Evolutionary conservation across 371 early-diverging fungal genomes (phyloP).

Genomic region (Mucor saturninus): DNA sequence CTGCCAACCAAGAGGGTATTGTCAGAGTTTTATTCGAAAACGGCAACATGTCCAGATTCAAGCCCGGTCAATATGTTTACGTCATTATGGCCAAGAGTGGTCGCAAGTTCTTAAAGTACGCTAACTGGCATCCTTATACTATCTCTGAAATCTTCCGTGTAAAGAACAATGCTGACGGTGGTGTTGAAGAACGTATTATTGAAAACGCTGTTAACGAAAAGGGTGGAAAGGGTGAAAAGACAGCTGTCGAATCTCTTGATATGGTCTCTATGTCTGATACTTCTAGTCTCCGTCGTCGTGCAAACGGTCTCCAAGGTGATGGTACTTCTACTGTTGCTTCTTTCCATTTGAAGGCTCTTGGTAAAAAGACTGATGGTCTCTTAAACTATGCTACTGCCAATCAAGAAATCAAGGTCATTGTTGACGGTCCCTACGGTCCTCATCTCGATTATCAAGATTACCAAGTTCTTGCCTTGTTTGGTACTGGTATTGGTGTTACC

Average conservation of each 20-base stretch:
- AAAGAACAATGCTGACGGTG: background rate
- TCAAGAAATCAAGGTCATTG: slow-evolving; percentile 24
- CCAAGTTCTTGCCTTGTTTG: slow-evolving; percentile 34
- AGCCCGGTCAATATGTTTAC: slow-evolving; percentile 53
- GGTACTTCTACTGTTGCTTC: slow-evolving; percentile 29
- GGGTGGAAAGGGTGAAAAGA: too few species aligned
- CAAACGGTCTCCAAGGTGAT: slow-evolving; percentile 1
- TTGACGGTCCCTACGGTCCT: slow-evolving; percentile 57
- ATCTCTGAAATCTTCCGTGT: slow-evolving; percentile 44
- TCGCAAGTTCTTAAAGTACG: slow-evolving; percentile 28
- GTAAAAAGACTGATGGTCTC: slow-evolving; percentile 33
- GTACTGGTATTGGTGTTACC: slow-evolving; percentile 53
- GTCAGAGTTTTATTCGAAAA: slow-evolving; percentile 45
- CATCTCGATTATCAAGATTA: slow-evolving; percentile 48
- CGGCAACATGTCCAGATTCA: slow-evolving; percentile 26
- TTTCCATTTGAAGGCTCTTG: slow-evolving; percentile 50
- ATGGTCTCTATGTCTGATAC: slow-evolving; percentile 15
- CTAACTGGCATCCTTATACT: slow-evolving; percentile 54
- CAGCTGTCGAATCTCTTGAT: slow-evolving; percentile 2
- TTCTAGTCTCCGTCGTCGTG: slow-evolving; percentile 30
- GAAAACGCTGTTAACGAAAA: background rate
- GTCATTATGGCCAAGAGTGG: slow-evolving; percentile 19
- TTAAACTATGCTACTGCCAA: slow-evolving; percentile 16
- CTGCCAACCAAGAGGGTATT: slow-evolving; percentile 37
- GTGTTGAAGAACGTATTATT: slow-evolving; percentile 25